Base-by-base conservation (phyloP, 352 stramenopile species). In the Heterotrichella gracilis region DNA sequence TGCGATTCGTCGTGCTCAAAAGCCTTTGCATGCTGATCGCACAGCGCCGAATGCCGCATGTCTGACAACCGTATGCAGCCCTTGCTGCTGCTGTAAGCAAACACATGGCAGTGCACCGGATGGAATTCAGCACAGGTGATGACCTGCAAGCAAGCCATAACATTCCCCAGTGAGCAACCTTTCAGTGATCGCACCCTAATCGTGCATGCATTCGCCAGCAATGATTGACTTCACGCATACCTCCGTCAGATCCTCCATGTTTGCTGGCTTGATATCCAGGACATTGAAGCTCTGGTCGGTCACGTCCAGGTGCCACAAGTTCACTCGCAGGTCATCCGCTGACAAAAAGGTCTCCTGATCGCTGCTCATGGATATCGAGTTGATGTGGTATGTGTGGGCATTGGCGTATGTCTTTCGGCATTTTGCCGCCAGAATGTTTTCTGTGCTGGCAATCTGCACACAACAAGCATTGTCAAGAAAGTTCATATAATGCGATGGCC, bases 371-470 rank as follows among this genome's bases (percentile, higher is more conserved):
- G 85, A 84, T 68, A 96, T 83, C 39, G 83, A 92, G 78, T 95
- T 94, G 77, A 96, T 94, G 75, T 96, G 88, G 75, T 95, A 96
- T 32, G 86, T 87, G 76, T 96, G 88, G 20, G 87, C 88, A 73
- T 95, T 94, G 0, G 83, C 79, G 71, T 73, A 73, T 0, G 39
- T 63, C 17, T 63, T 63, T 63, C 39, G 39, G 17, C 17, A 63
- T 17, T 17, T 63, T 17, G 39, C 17, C 39, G 17, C 17, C 39
- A 17, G 17, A 17, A 63, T 17, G 17, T 63, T 63, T 63, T 63
- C 39, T 17, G n/a, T n/a, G n/a, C n/a, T n/a, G n/a, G n/a, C n/a
- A n/a, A n/a, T n/a, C n/a, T n/a, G n/a, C n/a, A n/a, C n/a, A n/a
- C n/a, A n/a, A n/a, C n/a, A n/a, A n/a, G n/a, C n/a, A n/a, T n/a